A percentile compares a stretch with the other conserved stretches of the same genome.
phyloP scores from a whole-genome alignment of 306 rosid genomes.

The Lagenaria siceraria region DNA sequence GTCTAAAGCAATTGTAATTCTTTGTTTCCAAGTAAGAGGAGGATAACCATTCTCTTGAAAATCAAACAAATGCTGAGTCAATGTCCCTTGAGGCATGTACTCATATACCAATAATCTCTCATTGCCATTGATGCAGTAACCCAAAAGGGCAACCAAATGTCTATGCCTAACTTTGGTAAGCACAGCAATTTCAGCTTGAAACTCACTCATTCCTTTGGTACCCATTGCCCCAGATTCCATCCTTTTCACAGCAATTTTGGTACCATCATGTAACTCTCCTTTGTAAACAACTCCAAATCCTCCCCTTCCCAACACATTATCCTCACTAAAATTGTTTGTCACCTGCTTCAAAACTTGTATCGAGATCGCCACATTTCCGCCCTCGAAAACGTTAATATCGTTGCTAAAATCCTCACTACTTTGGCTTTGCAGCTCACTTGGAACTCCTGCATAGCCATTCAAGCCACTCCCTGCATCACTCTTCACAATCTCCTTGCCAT shows the following conservation, averaged over 20 bases:
- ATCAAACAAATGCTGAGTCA: conserved; percentile 70
- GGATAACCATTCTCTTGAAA: conserved; percentile 39
- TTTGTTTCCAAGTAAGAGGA: conserved; percentile 77
- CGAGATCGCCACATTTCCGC: conserved; percentile 60
- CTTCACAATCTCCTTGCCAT: conserved; percentile 40
- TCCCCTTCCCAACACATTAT: conserved; percentile 71
- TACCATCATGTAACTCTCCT: conserved; percentile 77
- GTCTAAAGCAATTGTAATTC: conserved; percentile 72
- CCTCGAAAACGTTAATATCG: conserved; percentile 44
- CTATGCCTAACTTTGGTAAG: conserved; percentile 80
- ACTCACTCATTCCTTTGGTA: conserved; percentile 70
- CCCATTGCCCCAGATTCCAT: conserved; percentile 65
- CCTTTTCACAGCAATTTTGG: conserved; percentile 80
- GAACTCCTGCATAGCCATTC: conserved; percentile 49
- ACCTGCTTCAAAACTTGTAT: conserved; percentile 64
- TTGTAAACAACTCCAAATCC: conserved; percentile 89
- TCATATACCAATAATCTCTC: conserved; percentile 86
- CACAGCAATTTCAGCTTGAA: conserved; percentile 77
- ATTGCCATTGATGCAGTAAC: conserved; percentile 69
- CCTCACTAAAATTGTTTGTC: conserved; percentile 59
- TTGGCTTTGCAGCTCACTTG: conserved; percentile 68
- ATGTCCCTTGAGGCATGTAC: conserved; percentile 81
- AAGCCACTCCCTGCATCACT: conserved; percentile 30
- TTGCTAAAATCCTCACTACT: conserved; percentile 42
- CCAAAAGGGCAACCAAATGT: conserved; percentile 81